Conservation (phyloP, 257 asterid genomes). For the Coffea eugenioides region DNA sequence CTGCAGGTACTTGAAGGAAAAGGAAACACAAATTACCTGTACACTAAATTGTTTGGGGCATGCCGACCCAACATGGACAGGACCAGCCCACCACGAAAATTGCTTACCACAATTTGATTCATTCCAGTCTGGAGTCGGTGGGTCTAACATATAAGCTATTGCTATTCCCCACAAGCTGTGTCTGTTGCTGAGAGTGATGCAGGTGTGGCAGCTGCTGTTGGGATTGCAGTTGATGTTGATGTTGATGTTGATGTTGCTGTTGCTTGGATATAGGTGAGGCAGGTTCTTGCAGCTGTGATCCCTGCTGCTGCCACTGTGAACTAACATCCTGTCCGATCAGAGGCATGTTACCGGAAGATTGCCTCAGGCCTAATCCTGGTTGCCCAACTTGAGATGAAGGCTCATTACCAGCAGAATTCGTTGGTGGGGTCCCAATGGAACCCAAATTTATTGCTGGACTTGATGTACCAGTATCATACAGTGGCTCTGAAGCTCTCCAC, state of each 20-base stretch:
- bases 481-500: conserved; percentile 51
- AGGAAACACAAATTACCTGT: conserved; percentile 52
- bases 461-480: conserved; percentile 41
- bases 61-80: conserved; percentile 37
- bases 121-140: conserved; percentile 58
- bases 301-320: conserved; percentile 49
- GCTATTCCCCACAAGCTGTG: conserved; percentile 63
- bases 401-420: conserved; percentile 42
- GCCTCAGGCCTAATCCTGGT: conserved; percentile 50
- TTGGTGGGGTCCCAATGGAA: conserved; percentile 40
- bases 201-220: conserved; percentile 31
- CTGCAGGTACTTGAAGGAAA: conserved; percentile 16
- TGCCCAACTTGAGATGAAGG: conserved; percentile 42
- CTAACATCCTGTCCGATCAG: conserved; percentile 45
- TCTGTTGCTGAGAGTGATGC: conserved; percentile 53
- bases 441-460: conserved; percentile 40
- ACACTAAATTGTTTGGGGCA: conserved; percentile 43
- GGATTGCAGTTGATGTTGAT: conserved; percentile 13
- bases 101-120: conserved; percentile 30
- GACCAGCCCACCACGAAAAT: conserved; percentile 32
- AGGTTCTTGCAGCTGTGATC: conserved; percentile 45
- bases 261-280: conserved; percentile 42
- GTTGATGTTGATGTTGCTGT: conserved; percentile 36
- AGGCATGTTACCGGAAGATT: conserved; percentile 40
- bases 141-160: conserved; percentile 44